Conservation (phyloP, 2,329 filamentous ascomycete genomes). For the Gyromitra esculenta region DNA sequence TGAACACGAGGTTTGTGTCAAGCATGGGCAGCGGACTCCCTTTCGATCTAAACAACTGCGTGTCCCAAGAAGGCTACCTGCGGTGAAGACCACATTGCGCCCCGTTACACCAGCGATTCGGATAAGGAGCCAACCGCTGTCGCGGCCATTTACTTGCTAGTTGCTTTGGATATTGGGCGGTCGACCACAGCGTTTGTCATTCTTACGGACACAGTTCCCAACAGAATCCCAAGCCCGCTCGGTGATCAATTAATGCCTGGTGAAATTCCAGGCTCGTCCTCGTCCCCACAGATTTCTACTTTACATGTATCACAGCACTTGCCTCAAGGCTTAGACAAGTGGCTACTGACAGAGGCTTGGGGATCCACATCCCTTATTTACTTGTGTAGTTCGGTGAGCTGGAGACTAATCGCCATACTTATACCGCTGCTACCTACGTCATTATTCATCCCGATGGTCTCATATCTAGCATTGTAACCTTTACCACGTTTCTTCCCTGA, state of each 20-base stretch:
- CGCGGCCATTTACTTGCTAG: neutral
- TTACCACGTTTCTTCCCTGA: neutral
- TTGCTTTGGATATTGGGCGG: slow-evolving; percentile 2
- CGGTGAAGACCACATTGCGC: neutral
- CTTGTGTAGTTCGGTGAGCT: neutral
- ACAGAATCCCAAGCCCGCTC: neutral
- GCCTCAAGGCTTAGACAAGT: too few species aligned
- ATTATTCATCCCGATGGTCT: neutral
- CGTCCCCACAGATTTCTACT: neutral
- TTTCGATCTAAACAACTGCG: slow-evolving; percentile 1
- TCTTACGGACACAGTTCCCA: slow-evolving; percentile 4
- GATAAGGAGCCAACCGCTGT: slow-evolving; percentile 13
- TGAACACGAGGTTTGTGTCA: slow-evolving; percentile 8
- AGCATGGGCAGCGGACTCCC: neutral
- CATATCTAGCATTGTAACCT: neutral
- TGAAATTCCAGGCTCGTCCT: neutral
- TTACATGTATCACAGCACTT: slow-evolving; percentile 15
- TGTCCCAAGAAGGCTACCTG: neutral
- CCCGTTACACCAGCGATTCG: slow-evolving; percentile 10
- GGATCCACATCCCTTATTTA: neutral
- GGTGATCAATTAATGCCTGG: too few species aligned
- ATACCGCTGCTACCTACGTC: neutral
- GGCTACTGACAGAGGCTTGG: neutral
- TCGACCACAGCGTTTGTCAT: slow-evolving; percentile 12
- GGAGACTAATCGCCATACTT: neutral